Evolutionary conservation across 148 eudicot genomes (phyloP), one percentile per base, ranked within the genome.

Genomic region (Rhododendron williamsianum): DNA sequence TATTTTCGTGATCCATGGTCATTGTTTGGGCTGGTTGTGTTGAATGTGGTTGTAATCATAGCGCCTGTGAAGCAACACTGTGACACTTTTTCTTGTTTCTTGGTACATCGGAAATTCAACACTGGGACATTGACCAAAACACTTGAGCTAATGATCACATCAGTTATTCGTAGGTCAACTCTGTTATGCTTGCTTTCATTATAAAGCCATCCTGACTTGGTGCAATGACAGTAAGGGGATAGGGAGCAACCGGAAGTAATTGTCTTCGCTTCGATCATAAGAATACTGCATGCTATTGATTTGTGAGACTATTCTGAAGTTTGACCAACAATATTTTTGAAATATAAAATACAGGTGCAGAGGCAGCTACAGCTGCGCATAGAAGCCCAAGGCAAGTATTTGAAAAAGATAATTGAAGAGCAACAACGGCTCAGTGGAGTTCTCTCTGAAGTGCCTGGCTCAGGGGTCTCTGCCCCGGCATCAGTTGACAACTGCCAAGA

Each of bases 321-420:
- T 84, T 38, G 25, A 18, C 71, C 45, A 12, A 1, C 38, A 16
- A 23, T 76, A 36, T 12, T 38, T 76, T 13, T 56, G 16, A 76
- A 78, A 77, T 77, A 77, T 78, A n/a, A 84, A 84, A 51, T 74
- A 78, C 54, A 93, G 95, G 93, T 93, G 78, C 95, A 93, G 84
- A 91, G 92, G 87, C 93, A 92, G 87, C 91, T 93, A 52, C 95
- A 93, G 86, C 41, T 92, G 84, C 89, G 94, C 74, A 93, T 93
- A 79, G 95, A 93, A 91, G 94, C 93, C 38, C 95, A 93, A 86
- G 95, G 95, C 23, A 90, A 90, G 88, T 91, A 91, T 81, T 80
- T 91, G 84, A 90, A 88, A 82, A 91, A 92, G 86, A 92, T 92
- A 76, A 88, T 92, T 51, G 94, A 92, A 87, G 94, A 92, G 87